Evolutionary conservation across 345 rosid genomes (phyloP).

Genomic region (Syzygium aromaticum): DNA sequence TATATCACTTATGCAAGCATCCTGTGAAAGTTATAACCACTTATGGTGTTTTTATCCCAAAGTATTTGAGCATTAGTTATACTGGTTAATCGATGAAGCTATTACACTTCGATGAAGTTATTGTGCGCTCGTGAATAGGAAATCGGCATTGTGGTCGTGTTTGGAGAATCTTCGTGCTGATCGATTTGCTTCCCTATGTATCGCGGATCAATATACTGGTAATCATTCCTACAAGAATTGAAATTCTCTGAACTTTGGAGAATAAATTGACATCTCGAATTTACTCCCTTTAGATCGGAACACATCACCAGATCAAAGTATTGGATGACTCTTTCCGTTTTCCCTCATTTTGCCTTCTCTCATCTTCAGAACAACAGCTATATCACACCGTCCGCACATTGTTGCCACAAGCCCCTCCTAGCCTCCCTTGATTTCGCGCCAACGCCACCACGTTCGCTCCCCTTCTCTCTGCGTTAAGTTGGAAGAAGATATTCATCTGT

Average conservation of each 20-base stretch:
- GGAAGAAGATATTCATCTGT: too few relatives aligned
- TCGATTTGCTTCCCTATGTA: background rate
- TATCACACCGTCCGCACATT: too few relatives aligned
- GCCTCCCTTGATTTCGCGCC: too few relatives aligned
- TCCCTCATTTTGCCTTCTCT: background rate
- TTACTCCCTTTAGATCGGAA: background rate
- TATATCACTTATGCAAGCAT: background rate
- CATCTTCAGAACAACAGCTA: background rate
- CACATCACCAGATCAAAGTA: background rate
- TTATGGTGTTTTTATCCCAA: background rate
- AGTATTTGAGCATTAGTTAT: background rate
- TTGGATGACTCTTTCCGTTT: background rate
- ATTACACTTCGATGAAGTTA: background rate
- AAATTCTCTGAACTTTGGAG: background rate
- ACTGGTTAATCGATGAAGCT: background rate
- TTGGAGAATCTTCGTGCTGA: background rate
- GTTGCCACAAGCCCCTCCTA: too few relatives aligned
- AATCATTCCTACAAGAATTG: background rate
- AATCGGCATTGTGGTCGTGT: background rate
- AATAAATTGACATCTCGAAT: background rate
- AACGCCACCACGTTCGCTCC: too few relatives aligned
- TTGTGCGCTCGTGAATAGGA: background rate
- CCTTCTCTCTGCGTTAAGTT: too few relatives aligned
- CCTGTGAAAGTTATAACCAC: fast-evolving
- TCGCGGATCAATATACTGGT: background rate